Evolutionary conservation across 2,329 filamentous ascomycete genomes (phyloP), one percentile per base, ranked within the genome.

Genomic region (Fusarium pininemorale): DNA sequence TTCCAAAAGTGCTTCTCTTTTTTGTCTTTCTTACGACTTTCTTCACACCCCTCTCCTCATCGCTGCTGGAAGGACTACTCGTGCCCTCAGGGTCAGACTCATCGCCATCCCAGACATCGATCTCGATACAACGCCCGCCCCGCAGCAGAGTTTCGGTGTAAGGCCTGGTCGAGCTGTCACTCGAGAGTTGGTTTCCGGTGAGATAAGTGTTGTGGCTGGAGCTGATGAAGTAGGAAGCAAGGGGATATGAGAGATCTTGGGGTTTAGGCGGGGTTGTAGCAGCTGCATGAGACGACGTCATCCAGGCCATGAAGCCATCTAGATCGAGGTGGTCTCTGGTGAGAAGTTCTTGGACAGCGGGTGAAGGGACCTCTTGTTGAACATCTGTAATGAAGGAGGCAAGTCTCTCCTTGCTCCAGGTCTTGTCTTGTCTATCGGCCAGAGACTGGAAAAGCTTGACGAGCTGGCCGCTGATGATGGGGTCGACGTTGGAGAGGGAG

Each of bases 121-220:
- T 94, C 84, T 98, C 95, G 67, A 98, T 92, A 82, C 95, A 98
- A 24, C 95, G 92, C 77, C 95, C 97, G 5, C 94, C 95, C 58
- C 94, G 91, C 76, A 94, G 89, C 64, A 98, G 85, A 15, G 95
- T 94, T 57, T 92, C 92, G 75, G 94, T 94, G 85, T 98, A 98
- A 6, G 94, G 93, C 75, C 95, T 93, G 1, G 94, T 94, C 80
- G 95, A 97, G 59, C 94, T 96, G 69, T 93, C 90, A 76, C 94
- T 96, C 69, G 90, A 94, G 20, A 98, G 90, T 84, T 98, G 95
- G 80, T 96, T 93, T 30, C 95, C 95, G 4, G 95, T 90, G 28
- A 98, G 89, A 77, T 98, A 98, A 0, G 95, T 98, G 83, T 98
- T 98, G 86, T 98, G 95, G 64, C 95, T 98, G 77, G 94, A 97